Evolutionary conservation across 441 rosid genomes (phyloP), one percentile per base, ranked within the genome.

Genomic region (Populus hybrid): DNA sequence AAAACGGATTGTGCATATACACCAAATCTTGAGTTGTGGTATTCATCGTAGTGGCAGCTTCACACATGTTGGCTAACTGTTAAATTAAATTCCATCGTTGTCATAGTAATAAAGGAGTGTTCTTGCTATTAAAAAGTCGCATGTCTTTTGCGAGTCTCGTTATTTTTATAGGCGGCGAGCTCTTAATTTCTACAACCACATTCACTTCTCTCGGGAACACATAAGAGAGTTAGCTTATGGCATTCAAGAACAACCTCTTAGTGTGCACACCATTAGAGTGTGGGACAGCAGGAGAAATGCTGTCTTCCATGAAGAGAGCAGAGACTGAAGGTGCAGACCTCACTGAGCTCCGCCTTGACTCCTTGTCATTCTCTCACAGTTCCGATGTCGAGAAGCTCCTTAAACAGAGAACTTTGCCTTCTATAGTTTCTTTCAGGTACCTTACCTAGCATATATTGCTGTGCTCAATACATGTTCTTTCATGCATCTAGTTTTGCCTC

Each of bases 261-360:
- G 78, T 82, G 8, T 86, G 88, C 80, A 71, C 87, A 5, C 86
- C 86, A 28, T 40, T 86, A 36, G 84, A 86, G 67, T 80, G 84
- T 36, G 72, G 76, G 32, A 71, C 72, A 53, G 26, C 63, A 0
- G 80, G 65, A 67, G 87, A 84, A 79, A 84, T 82, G 87, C 63
- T 72, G 11, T 34, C 75, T 68, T 78, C 81, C 59, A 80, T 80
- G 81, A 80, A 74, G 59, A 75, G 77, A 66, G 88, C 88, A 14
- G 77, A 81, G 70, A 73, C 30, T 3, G 82, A 84, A 71, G 88
- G 88, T 3, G 87, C 88, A 0, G 87, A 86, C 65, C 74, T 86
- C 14, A 82, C 81, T 3, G 88, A 86, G 80, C 80, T 86, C 46
- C 69, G 81, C 80, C 1, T 82, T 24, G 82, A 84, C 34, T 82